Conservation (phyloP, 352 stramenopile species). For the Saprolegnia diclina region DNA sequence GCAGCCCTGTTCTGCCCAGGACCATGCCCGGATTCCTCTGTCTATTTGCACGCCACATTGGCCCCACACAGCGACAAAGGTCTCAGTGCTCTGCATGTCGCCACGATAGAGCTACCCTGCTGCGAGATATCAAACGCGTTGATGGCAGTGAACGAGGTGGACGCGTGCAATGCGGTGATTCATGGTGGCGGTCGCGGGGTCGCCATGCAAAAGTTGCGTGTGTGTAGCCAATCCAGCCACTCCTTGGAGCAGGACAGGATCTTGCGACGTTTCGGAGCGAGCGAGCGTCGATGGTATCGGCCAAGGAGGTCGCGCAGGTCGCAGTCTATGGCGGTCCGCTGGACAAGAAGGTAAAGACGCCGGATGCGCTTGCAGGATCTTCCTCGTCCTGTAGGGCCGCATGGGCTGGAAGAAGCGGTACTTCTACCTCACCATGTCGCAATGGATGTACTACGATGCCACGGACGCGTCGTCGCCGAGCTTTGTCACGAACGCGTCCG, state of each 20-base stretch:
- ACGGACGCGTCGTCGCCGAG: constrained; percentile 38
- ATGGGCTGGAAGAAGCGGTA: constrained; percentile 78
- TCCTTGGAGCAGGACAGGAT: not conserved
- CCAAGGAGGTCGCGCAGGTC: constrained; percentile 44
- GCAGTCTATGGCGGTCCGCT: constrained; percentile 54
- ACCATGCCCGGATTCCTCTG: too few species aligned
- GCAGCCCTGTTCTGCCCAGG: too few species aligned
- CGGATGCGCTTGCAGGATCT: not conserved
- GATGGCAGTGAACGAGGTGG: not conserved
- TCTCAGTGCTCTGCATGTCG: too few species aligned
- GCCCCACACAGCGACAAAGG: too few species aligned
- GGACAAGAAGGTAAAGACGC: constrained; percentile 47
- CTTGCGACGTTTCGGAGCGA: not conserved
- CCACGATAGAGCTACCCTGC: too few species aligned
- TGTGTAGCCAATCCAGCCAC: not conserved
- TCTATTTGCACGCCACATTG: too few species aligned
- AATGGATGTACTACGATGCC: constrained; percentile 66
- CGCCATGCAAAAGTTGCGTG: not conserved
- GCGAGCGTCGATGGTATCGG: constrained; percentile 51
- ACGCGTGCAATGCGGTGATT: not conserved
- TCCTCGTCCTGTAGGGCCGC: constrained; percentile 34
- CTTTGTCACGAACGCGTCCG: constrained; percentile 49
- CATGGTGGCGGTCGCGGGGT: not conserved
- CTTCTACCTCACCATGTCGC: constrained; percentile 60
- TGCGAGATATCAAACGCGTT: not conserved